A percentile compares a stretch with the other conserved stretches of the same genome.
phyloP scores from a whole-genome alignment of 2,329 filamentous ascomycete genomes.

The Exserohilum rostratum region DNA sequence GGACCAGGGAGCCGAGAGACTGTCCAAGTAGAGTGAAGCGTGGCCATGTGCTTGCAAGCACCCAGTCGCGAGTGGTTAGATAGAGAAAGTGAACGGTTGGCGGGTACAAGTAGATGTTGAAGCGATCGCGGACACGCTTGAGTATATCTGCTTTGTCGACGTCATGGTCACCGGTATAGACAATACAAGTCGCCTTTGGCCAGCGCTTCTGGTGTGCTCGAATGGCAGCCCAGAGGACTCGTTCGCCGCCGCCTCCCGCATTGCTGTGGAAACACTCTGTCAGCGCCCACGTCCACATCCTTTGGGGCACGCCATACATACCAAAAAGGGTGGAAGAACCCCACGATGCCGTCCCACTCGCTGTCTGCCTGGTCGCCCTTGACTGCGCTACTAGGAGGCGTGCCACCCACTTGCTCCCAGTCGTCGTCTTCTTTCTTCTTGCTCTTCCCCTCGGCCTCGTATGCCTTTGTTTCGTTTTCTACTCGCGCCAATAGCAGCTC shows the following conservation, averaged over 20 bases:
- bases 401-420: slow-evolving; percentile 71
- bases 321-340: slow-evolving; percentile 99
- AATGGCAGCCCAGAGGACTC: slow-evolving; percentile 95
- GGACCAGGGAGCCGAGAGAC: slow-evolving; percentile 82
- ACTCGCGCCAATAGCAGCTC: slow-evolving; percentile 43
- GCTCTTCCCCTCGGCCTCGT: slow-evolving; percentile 25
- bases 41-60: slow-evolving; percentile 86
- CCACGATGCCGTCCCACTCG: slow-evolving; percentile 83
- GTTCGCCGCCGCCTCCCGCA: slow-evolving; percentile 91
- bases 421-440: slow-evolving; percentile 61
- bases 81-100: slow-evolving; percentile 89
- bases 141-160: slow-evolving; percentile 81
- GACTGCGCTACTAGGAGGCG: slow-evolving; percentile 53
- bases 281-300: slow-evolving; percentile 10
- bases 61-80: slow-evolving; percentile 83
- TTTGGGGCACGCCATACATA: slow-evolving; percentile 50
- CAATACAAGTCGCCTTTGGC: slow-evolving; percentile 85
- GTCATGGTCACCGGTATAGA: slow-evolving; percentile 96
- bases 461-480: slow-evolving; percentile 36
- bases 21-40: slow-evolving; percentile 94
- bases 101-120: slow-evolving; percentile 88
- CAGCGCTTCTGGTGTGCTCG: slow-evolving; percentile 86
- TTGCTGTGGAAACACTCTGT: slow-evolving; percentile 65
- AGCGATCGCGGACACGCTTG: slow-evolving; percentile 76
- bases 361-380: slow-evolving; percentile 56